Conservation (phyloP, 2,329 filamentous ascomycete species). For the Sporothrix schenckii region DNA sequence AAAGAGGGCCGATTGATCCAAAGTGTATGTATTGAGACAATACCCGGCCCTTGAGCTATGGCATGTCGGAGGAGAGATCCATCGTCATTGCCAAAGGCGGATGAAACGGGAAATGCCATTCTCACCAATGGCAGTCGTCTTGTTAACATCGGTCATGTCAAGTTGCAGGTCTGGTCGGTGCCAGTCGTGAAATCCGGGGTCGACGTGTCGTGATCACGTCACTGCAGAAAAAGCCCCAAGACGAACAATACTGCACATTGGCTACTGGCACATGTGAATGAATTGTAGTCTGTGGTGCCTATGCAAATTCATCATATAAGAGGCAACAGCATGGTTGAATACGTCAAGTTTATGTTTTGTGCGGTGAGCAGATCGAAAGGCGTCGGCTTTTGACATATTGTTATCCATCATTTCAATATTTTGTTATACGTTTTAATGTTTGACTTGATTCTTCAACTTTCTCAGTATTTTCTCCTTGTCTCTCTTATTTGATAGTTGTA, state of each 20-base stretch:
- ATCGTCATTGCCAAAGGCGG: not conserved
- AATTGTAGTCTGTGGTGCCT: too few relatives aligned
- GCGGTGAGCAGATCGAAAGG: not conserved
- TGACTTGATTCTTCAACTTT: not conserved
- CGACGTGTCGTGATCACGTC: constrained; percentile 17
- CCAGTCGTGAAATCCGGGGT: not conserved
- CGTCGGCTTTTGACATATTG: not conserved
- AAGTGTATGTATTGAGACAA: not conserved
- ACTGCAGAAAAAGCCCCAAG: not conserved
- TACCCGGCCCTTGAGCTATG: not conserved
- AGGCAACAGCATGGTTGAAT: not conserved
- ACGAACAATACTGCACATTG: not conserved
- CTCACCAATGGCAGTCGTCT: not conserved
- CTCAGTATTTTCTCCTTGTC: not conserved
- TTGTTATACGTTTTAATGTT: not conserved
- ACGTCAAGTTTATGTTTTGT: not conserved
- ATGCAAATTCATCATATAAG: not conserved
- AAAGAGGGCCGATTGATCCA: not conserved
- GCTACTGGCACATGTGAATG: not conserved
- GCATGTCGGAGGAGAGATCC: not conserved
- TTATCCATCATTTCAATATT: not conserved
- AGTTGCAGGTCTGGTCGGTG: not conserved
- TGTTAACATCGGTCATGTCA: constrained; percentile 18
- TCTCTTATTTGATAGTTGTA: not conserved
- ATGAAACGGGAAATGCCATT: not conserved